These are phyloP conservation scores for Coccomyxa sp. DNA, from an alignment of 139 green algal genomes.

Conservation along the genomic window DNA sequence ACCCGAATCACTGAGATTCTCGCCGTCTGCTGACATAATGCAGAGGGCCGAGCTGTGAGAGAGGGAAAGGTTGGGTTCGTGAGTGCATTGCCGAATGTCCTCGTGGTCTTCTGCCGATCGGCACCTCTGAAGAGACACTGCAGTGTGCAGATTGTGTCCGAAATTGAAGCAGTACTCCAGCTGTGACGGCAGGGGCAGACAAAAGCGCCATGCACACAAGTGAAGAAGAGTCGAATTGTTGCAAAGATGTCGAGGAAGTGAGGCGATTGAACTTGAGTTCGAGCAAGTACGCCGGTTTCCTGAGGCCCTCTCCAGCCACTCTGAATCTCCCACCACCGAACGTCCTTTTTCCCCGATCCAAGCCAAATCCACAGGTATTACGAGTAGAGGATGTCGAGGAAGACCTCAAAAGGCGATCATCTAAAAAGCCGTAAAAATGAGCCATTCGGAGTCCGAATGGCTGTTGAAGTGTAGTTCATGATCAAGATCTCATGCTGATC, in stretches of 20 bases:
- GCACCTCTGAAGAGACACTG: not conserved
- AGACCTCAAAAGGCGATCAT: not conserved
- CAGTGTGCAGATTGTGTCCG: not conserved
- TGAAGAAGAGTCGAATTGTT: conserved; percentile 1
- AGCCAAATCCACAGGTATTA: conserved; percentile 1
- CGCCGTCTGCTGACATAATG: not conserved
- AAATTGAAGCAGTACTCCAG: conserved; percentile 1
- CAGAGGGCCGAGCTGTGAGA: not conserved
- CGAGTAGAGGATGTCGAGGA: not conserved
- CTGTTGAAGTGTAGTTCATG: not conserved
- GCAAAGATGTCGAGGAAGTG: not conserved
- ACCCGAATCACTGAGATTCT: not conserved
- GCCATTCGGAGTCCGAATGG: not conserved
- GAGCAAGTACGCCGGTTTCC: not conserved
- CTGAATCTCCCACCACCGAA: not conserved
- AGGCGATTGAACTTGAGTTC: not conserved
- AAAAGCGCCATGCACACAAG: not conserved
- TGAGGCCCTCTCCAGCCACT: not conserved
- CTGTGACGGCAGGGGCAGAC: not conserved
- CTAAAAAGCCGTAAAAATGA: not conserved
- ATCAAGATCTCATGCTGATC: conserved; percentile 1
- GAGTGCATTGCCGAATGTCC: not conserved
- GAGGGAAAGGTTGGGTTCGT: not conserved
- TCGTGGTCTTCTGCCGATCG: not conserved
- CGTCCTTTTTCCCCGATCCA: not conserved